Evolutionary conservation across 768 basidiomycete genomes (phyloP), one percentile per base, ranked within the genome.

Genomic region (Lactifluus pinguis): DNA sequence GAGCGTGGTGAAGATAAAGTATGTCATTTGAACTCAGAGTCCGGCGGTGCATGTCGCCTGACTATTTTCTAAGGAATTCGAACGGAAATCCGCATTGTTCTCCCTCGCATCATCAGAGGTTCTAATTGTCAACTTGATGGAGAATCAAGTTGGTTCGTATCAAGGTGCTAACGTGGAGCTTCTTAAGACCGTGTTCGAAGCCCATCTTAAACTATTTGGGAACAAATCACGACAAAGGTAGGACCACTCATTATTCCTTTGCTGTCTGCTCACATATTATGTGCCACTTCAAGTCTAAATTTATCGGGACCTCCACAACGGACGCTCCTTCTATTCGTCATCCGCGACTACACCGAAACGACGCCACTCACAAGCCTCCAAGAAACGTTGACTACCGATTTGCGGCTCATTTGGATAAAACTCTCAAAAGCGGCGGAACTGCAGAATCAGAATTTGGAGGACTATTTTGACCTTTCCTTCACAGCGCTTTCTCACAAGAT

Each of bases 131-230:
- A 99, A 99, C 71, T 74, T 98, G 25, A 98, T 95, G 97, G 95
- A 98, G 70, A 94, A 98, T 67, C 95, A 98, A 81, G 92, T 99
- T 57, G 97, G 97, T 48, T 75, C 98, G 52, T 98, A 98, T 75
- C 95, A 98, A 69, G 97, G 97, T 44, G 97, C 97, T 44, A 99
- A 99, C 75, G 97, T 99, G 97, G 95, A 90, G 11, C 79, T 98
- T 21, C 83, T 99, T 65, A 98, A 98, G 79, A 99, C 97, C 5
- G 97, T 98, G n/a, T 97, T 98, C 70, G 92, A 99, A 73, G 97
- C 98, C 63, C 98, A 98, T 73, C 80, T 99, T 25, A 89, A 90
- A 4, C 72, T 98, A 47, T 99, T 98, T 69, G 91, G 90, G 32
- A 92, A 88, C 76, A 88, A 82, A 68, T 73, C 79, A 11, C 75